phyloP scores from a whole-genome alignment of 176 grass and related monocot species.

The Carex littledalei region DNA sequence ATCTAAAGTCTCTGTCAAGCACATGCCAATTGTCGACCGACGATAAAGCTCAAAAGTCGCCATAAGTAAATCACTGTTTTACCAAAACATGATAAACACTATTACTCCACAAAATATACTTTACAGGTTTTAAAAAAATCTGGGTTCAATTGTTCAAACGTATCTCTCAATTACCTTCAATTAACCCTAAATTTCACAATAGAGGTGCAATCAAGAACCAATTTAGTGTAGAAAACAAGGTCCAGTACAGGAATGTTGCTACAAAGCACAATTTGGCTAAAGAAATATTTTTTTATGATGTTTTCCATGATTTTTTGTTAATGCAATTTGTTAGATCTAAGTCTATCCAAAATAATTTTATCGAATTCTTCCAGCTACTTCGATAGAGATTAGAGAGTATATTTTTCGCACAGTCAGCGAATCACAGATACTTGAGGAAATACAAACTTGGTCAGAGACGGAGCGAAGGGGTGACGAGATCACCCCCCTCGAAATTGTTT shows the following conservation, averaged over 20 bases:
- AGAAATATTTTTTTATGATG: not conserved
- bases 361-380: not conserved
- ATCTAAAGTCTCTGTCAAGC: constrained; percentile 70
- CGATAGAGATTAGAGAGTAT: not conserved
- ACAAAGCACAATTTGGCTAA: not conserved
- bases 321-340: not conserved
- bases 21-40: constrained; percentile 61
- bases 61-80: constrained; percentile 35
- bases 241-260: not conserved
- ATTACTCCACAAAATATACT: not conserved
- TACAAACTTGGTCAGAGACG: not conserved
- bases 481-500: not conserved
- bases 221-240: not conserved
- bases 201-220: not conserved
- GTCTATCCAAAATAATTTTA: not conserved
- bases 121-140: not conserved
- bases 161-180: not conserved
- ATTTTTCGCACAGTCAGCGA: not conserved
- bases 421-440: not conserved
- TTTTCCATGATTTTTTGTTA: not conserved
- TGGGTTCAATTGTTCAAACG: not conserved
- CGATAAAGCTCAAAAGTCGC: constrained; percentile 79
- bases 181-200: not conserved
- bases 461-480: not conserved
- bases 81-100: not conserved